Evolutionary conservation across 1,284 basidiomycete species (phyloP), one percentile per base, ranked within the genome.

Genomic region (Somion occarium): DNA sequence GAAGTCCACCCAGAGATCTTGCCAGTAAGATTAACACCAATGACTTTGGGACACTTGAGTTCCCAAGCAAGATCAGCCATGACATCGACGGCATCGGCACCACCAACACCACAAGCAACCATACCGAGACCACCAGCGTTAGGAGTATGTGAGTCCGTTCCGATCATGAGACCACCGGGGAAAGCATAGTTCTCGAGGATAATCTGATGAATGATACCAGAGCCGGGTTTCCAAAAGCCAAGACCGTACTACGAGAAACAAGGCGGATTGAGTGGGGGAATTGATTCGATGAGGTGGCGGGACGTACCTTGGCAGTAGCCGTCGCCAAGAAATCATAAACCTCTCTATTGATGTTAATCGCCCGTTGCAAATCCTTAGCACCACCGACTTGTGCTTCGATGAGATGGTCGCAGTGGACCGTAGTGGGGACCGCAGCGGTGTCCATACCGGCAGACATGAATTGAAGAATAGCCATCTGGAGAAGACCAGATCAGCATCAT

Each of bases 381-480:
- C 95, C 95, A 55, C 95, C 95, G 55, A 93, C 71, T 71, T 98
- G 94, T 44, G 97, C 96, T 77, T 98, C 93, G 68, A 99, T 98
- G 70, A 99, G 82, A 76, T 99, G 96, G 77, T 99, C 96, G 70
- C 97, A 99, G 80, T 98, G 93, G 51, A 98, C 93, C 56, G 96
- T 98, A 59, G 96, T 95, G 44, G 97, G 96, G 59, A 98, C 95
- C 52, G 96, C 94, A 46, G 92, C 93, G 49, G 93, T 95, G 70
- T 94, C 93, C 79, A 99, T 94, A 62, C 96, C 96, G 23, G 97
- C 95, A 46, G 96, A 98, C 97, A 99, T 99, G 84, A 99, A 99
- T 79, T 99, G 96, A 61, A 99, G 83, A 56, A 99, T 83, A 38
- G 97, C 97, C 97, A 99, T 99, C 88, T 98, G 34, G 27, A 46